Conservation (phyloP, 2,329 filamentous ascomycete species). For the Penicillium capsulatum region DNA sequence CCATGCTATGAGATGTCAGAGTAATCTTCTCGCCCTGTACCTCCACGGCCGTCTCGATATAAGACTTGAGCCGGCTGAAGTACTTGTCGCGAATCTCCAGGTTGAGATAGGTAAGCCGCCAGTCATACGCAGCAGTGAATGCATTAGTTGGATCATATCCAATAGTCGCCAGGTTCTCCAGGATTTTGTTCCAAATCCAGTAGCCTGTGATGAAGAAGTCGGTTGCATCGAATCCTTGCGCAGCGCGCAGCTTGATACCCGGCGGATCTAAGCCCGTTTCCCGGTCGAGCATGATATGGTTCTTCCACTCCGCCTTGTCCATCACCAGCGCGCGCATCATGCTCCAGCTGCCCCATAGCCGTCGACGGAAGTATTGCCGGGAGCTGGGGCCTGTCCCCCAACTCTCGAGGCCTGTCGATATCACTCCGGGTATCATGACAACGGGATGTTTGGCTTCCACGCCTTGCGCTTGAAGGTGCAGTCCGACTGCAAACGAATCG, state of each 20-base stretch:
- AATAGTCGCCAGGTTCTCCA: constrained; percentile 92
- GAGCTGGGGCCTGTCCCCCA: constrained; percentile 88
- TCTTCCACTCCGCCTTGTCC: constrained; percentile 93
- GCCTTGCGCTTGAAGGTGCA: constrained; percentile 77
- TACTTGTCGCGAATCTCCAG: constrained; percentile 89
- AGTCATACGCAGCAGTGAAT: constrained; percentile 74
- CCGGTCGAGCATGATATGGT: constrained; percentile 94
- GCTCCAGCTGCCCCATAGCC: constrained; percentile 95
- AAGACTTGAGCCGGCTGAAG: constrained; percentile 82
- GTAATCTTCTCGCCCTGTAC: constrained; percentile 75
- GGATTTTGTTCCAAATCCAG: constrained; percentile 99
- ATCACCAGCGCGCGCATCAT: constrained; percentile 96
- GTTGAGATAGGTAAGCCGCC: constrained; percentile 85
- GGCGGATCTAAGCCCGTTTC: constrained; percentile 86
- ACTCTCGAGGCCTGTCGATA: constrained; percentile 92
- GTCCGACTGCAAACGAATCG: constrained; percentile 87
- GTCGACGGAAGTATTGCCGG: constrained; percentile 85
- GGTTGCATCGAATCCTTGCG: constrained; percentile 94
- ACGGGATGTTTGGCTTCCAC: constrained; percentile 79
- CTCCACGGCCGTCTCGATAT: constrained; percentile 79
- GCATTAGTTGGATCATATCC: constrained; percentile 84
- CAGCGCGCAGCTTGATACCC: constrained; percentile 81
- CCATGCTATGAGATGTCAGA: constrained; percentile 93
- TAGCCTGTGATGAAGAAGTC: constrained; percentile 82
- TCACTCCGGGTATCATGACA: constrained; percentile 96